Evolutionary conservation across 2,329 filamentous ascomycete genomes (phyloP).

Genomic region (Phialocephala subalpina): DNA sequence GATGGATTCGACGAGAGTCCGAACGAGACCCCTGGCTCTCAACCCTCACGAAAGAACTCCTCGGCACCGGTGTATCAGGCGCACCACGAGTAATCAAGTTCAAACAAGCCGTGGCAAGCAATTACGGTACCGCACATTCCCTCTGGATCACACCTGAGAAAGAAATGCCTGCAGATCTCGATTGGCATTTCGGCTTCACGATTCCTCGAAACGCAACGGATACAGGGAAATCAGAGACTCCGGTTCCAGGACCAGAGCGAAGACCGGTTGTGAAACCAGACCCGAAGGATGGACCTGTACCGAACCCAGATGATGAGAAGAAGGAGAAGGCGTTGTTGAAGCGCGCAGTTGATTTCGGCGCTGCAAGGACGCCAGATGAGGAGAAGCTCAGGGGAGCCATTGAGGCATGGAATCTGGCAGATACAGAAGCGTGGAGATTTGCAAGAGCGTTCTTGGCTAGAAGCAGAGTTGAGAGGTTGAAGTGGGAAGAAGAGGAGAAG

Average conservation of each 20-base stretch:
- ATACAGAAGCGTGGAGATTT: slow-evolving; percentile 82
- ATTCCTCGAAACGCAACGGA: slow-evolving; percentile 67
- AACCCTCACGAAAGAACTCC: slow-evolving; percentile 72
- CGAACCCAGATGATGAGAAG: slow-evolving; percentile 59
- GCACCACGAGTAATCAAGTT: slow-evolving; percentile 74
- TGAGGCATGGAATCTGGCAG: slow-evolving; percentile 75
- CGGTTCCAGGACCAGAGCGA: slow-evolving; percentile 65
- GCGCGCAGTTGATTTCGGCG: slow-evolving; percentile 58
- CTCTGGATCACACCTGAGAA: slow-evolving; percentile 85
- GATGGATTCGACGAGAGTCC: slow-evolving; percentile 72
- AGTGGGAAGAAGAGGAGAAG: slow-evolving; percentile 76
- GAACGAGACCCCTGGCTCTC: slow-evolving; percentile 82
- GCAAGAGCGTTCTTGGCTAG: slow-evolving; percentile 72
- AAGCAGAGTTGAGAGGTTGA: slow-evolving; percentile 65
- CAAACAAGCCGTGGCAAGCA: slow-evolving; percentile 82
- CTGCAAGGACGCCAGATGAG: slow-evolving; percentile 52
- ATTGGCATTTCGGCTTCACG: slow-evolving; percentile 90
- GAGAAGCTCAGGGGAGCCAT: slow-evolving; percentile 59
- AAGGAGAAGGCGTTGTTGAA: slow-evolving; percentile 64
- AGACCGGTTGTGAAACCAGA: slow-evolving; percentile 59
- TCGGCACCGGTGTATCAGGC: slow-evolving; percentile 69
- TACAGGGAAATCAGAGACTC: slow-evolving; percentile 62
- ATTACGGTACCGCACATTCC: slow-evolving; percentile 67
- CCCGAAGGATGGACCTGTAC: slow-evolving; percentile 56
- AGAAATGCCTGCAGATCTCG: slow-evolving; percentile 68